Evolutionary conservation across 805 yeast genomes (phyloP), one percentile per base, ranked within the genome.

Genomic region (Barnettozyma wickerhamii): DNA sequence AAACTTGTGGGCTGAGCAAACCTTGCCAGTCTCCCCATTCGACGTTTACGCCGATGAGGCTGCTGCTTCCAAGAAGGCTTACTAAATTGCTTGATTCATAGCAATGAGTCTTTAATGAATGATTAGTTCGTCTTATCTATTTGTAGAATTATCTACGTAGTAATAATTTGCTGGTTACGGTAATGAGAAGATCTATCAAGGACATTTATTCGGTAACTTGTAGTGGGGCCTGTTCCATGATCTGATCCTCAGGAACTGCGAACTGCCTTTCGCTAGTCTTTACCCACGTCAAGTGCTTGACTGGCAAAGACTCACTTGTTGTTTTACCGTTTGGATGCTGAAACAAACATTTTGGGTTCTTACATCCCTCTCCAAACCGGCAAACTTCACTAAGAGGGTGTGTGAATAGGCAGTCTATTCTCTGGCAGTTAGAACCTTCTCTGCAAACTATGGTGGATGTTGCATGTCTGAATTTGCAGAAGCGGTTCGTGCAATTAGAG

Each of bases 31-130:
- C 60, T 86, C 95, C 68, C 99, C 99, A 71, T 79, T 93, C 72
- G 99, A 93, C 67, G 80, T 84, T 66, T 90, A 83, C 81, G 81
- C 91, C 65, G 91, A 84, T 63, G 89, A 83, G 71, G 84, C 86
- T 65, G 68, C 78, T 63, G 77, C 74, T 54, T 64, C 76, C 68
- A 83, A 81, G 79, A 84, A 80, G 79, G 81, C 79, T 72, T 81
- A 75, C 75, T 82, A 81, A 74, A 53, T 67, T 56, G 51, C 52
- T 50, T 52, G 31, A 43, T 44, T 45, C 38, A 45, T 27, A 38
- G 39, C 29, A 30, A 38, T 26, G 15, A 17, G 14, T 15, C 23
- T 19, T 20, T 21, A 17, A 23, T 32, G 21, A 27, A 37, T 33
- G 37, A 30, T 37, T 29, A 17, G 34, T 33, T 27, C 6, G 26